Base-by-base conservation (phyloP, 495 filamentous ascomycete genomes). In the Cercophora samala region DNA sequence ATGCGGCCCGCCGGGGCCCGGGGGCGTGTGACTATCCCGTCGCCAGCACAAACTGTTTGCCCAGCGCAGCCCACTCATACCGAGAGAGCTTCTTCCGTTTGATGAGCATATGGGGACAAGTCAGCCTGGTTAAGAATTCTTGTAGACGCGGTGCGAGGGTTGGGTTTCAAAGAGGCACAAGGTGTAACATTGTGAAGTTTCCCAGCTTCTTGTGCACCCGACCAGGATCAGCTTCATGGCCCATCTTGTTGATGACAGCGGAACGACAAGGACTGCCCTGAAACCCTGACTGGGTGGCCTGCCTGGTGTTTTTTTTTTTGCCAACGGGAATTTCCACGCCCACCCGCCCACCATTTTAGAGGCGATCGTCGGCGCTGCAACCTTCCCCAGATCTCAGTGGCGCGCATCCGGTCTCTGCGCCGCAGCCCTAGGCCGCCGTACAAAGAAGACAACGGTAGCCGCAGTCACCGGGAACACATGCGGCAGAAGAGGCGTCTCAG, bases 371-470 rank as follows among this genome's bases (percentile, higher is more conserved):
- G 9, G 32, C 58, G 22, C 37, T 69, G 63, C 59, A 65, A 69
- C 60, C 58, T 64, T 72, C 62, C 66, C 67, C 66, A 64, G 68
- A 69, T 67, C 68, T 63, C 23, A 37, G 61, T 64, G 61, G 64
- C 61, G 58, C 60, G 54, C 24, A 46, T 46, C 37, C 13, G 37
- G 37, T 46, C 37, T 46, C 37, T 46, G 37, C 37, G 37, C 37
- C 37, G 37, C 37, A 46, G 37, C 13, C 37, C 37, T 46, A 46
- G 37, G 37, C 37, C 6, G 37, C 37, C 37, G 11, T 11, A 46
- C 3, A 46, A 46, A 46, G 37, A 46, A 46, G 37, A 46, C 13
- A 46, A 18, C 11, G 37, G 13, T 13, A 46, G 13, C 37, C 37
- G 37, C 37, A 8, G 37, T 46, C 37, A 46, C 37, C 6, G 13